Evolutionary conservation across 2,329 filamentous ascomycete species (phyloP), one percentile per base, ranked within the genome.

Genomic region (Hypocrella siamensis): DNA sequence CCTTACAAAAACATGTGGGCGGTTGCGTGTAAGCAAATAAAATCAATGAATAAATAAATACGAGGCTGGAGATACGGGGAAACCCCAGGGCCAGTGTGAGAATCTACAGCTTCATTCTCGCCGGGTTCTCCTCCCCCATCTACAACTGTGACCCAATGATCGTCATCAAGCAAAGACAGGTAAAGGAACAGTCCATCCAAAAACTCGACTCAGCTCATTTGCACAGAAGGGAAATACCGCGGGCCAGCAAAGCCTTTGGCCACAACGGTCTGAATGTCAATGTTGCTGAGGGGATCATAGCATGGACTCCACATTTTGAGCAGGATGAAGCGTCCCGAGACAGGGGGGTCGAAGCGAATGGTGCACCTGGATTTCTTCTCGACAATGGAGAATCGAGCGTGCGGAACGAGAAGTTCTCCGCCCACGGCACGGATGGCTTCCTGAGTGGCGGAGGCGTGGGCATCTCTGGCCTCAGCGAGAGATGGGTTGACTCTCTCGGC

Each of bases 301-400:
- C 72, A 70, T 2, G 80, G 79, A 44, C 77, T 85, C 81, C 84
- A 94, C 51, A 94, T 72, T 61, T 94, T 94, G 40, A 96, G 62
- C 26, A 94, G 56, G 32, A 96, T 79, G 50, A 80, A 92, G 35
- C 82, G 71, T 5, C 81, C 82, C 9, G 81, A 83, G 37, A 90
- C 70, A 0, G 80, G 78, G 35, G 83, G 80, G 43, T 86, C 73
- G 43, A 96, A 94, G 36, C 73, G 77, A 44, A 96, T 79, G 11
- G 78, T 85, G 43, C 90, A 88, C 53, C 79, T 84, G 57, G 74
- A 83, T 58, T 84, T 86, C 44, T 79, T 71, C 51, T 75, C 72
- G 46, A 80, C 76, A 34, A 94, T 92, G 47, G 77, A 79, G 56
- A 96, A 94, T 18, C 73, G 71, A 3, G 84, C 83, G 51, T 84